Percentiles rank a stretch among this genome's conserved stretches.
These are phyloP conservation scores for Neurospora intermedia DNA, from an alignment of 495 filamentous ascomycete genomes.

Conservation along the genomic window DNA sequence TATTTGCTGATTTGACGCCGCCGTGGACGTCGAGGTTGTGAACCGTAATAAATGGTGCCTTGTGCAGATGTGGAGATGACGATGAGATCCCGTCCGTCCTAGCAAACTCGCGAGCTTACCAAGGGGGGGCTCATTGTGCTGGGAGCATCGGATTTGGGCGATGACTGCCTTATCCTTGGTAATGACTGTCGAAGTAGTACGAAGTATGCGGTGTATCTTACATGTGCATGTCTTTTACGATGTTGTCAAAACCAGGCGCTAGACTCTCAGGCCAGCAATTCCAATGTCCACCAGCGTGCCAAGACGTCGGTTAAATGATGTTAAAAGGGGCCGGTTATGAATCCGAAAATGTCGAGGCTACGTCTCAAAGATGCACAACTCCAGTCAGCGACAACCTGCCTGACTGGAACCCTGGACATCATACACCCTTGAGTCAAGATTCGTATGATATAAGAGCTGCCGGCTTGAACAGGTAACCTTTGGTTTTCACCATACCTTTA, in stretches of 20 bases:
- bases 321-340: background rate
- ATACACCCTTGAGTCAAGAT: background rate
- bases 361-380: slow-evolving; percentile 21
- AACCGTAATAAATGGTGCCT: background rate
- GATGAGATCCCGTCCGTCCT: background rate
- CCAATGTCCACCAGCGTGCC: slow-evolving; percentile 1
- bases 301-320: slow-evolving; percentile 10
- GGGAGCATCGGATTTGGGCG: background rate
- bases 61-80: background rate
- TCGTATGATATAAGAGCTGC: background rate
- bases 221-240: background rate
- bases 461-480: background rate
- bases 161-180: background rate
- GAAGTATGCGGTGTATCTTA: background rate
- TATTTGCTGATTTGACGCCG: background rate
- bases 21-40: background rate
- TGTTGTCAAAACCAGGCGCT: background rate
- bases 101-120: background rate
- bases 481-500: background rate
- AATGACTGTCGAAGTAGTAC: background rate
- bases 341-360: background rate
- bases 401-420: background rate
- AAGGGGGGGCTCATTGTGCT: background rate
- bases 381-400: background rate
- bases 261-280: background rate